Percentiles rank a stretch among this genome's conserved stretches.
Evolutionary conservation across 140 eudicot species (phyloP).

Genomic region (Flaveria floridana): DNA sequence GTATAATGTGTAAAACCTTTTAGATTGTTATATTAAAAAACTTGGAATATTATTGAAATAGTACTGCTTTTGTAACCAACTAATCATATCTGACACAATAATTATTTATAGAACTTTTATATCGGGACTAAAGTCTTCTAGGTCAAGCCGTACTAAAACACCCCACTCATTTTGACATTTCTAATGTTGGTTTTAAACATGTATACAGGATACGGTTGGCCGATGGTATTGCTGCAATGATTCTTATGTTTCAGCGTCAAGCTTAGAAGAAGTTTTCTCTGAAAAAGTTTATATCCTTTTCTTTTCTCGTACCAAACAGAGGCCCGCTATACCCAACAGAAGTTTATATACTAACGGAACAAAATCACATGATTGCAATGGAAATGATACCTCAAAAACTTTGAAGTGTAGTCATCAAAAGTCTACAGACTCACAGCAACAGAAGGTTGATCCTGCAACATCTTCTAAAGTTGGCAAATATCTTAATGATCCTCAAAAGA

Average conservation of each 20-base stretch:
- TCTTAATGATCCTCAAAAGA: slow-evolving; percentile 35
- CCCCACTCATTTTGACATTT: neutral
- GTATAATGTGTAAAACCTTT: neutral
- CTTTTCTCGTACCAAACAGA: slow-evolving; percentile 79
- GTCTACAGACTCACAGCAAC: slow-evolving; percentile 34
- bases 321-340: slow-evolving; percentile 46
- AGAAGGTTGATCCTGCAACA: slow-evolving; percentile 32
- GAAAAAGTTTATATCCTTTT: slow-evolving; percentile 94
- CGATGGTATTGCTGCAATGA: slow-evolving; percentile 99
- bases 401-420: slow-evolving; percentile 36
- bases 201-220: slow-evolving; percentile 80
- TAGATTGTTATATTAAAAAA: neutral
- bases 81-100: neutral
- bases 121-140: neutral
- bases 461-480: slow-evolving; percentile 38
- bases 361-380: slow-evolving; percentile 47
- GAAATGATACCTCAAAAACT: slow-evolving; percentile 40
- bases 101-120: neutral
- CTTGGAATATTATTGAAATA: too few relatives aligned
- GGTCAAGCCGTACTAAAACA: too few relatives aligned
- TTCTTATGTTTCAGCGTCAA: slow-evolving; percentile 67
- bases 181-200: slow-evolving; percentile 21
- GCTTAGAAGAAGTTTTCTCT: slow-evolving; percentile 76
- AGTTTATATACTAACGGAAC: slow-evolving; percentile 51
- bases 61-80: neutral